These are phyloP conservation scores for Knufia fluminis DNA, from an alignment of 2,329 filamentous ascomycete genomes.

Conservation along the genomic window DNA sequence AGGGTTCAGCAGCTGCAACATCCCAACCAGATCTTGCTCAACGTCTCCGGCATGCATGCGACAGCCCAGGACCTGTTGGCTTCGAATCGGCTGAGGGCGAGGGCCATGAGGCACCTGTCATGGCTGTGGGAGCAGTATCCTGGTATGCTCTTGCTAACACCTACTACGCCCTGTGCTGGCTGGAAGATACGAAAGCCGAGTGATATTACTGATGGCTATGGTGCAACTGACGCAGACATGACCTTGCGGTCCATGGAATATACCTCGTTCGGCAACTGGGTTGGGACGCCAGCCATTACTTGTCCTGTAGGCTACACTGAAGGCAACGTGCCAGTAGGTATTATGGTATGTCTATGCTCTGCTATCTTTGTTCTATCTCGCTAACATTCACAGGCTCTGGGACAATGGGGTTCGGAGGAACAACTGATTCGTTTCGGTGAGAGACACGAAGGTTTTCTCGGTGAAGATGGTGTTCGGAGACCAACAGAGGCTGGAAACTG, in stretches of 20 bases:
- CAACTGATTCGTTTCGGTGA: conserved; percentile 41
- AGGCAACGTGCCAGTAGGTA: conserved; percentile 42
- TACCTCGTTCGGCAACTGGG: conserved; percentile 75
- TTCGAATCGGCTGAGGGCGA: conserved; percentile 61
- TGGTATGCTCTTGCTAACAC: conserved; percentile 68
- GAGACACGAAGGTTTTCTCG: conserved; percentile 27
- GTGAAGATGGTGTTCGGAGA: conserved; percentile 33
- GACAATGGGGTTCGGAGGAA: conserved; percentile 47
- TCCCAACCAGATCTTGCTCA: conserved; percentile 48
- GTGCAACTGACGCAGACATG: conserved; percentile 63
- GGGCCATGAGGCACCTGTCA: conserved; percentile 71
- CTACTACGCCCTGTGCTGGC: conserved; percentile 65
- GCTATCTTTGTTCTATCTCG: conserved; percentile 1
- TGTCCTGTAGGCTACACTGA: conserved; percentile 62
- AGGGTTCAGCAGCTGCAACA: conserved; percentile 28
- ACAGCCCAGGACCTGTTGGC: conserved; percentile 61
- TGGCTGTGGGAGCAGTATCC: conserved; percentile 61
- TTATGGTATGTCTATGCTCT: conserved; percentile 34
- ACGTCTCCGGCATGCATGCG: conserved; percentile 51
- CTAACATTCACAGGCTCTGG: conserved; percentile 31
- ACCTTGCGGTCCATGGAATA: conserved; percentile 76
- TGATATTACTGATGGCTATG: conserved; percentile 46
- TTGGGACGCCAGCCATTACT: conserved; percentile 64
- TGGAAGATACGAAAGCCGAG: conserved; percentile 59
- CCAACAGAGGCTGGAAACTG: conserved; percentile 31